These are phyloP conservation scores for Paracoccidioides lutzii DNA, from an alignment of 2,329 filamentous ascomycete genomes.

Conservation along the genomic window DNA sequence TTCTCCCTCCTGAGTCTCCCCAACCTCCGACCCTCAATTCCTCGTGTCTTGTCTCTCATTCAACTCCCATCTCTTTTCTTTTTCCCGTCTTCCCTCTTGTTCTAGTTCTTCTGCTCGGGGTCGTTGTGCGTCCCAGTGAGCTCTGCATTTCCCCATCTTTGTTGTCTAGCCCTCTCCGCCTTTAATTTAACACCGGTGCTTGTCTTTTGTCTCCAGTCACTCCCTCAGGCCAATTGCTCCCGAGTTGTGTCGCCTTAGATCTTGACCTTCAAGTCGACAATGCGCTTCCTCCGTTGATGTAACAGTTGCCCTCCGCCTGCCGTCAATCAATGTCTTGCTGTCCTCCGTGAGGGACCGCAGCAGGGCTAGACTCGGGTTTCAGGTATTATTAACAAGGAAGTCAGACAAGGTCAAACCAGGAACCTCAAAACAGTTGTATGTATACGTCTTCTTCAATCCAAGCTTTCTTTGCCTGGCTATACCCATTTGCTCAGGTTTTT, in stretches of 20 bases:
- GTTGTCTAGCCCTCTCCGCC: neutral
- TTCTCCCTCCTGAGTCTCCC: neutral
- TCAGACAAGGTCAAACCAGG: neutral
- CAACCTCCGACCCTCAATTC: neutral
- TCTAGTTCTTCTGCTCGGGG: neutral
- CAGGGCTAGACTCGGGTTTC: neutral
- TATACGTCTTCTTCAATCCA: neutral
- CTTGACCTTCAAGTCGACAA: neutral
- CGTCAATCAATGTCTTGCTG: constrained; percentile 1
- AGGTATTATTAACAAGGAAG: neutral
- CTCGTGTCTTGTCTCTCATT: neutral
- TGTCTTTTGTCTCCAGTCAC: neutral
- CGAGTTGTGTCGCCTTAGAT: neutral
- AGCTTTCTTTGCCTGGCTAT: neutral
- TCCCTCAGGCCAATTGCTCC: neutral
- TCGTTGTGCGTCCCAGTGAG: neutral
- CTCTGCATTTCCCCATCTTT: neutral
- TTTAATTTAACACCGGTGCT: neutral
- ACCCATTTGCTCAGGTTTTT: neutral
- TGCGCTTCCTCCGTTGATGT: neutral
- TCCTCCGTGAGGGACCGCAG: neutral
- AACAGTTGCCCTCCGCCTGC: neutral
- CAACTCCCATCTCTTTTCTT: neutral
- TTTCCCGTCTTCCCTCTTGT: neutral
- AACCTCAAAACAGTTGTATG: neutral